Base-by-base conservation (phyloP, 176 grass and related monocot genomes). In the Carex cristatella region DNA sequence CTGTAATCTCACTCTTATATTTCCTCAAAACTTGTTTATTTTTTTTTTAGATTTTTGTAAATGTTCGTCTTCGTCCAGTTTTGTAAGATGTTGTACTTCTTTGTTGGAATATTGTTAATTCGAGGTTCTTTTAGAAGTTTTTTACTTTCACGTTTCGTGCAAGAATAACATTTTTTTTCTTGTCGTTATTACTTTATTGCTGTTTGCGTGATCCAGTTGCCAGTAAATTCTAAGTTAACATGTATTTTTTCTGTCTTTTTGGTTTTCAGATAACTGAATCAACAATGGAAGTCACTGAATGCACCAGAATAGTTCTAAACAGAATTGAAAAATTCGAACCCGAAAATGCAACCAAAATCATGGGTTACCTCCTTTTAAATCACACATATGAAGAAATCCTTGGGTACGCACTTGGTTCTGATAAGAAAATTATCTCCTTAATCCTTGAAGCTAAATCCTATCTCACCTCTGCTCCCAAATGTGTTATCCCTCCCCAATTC, bases 201-300 rank as follows among this genome's bases (percentile, higher is more conserved):
- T 62, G 13, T 19, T 79, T n/a, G 14, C 67, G 15, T 70, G 37
- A 70, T 1, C 37, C 10, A 18, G 32, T 70, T 42, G 7, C 67
- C 67, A 44, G 67, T 44, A 63, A 64, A 6, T 81, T 18, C 28
- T 63, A 46, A 1, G 27, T 14, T 49, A 77, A 77, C 23, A 77
- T 53, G 23, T 56, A 33, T 42, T 10, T 10, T 77, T 81, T 64
- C 33, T 83, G 38, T 83, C 61, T 65, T 65, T 83, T 33, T 31
- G 8, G 23, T 67, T 83, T 83, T 83, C 62, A 83, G 80, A 83
- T 1, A 83, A 14, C 53, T 68, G 67, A 84, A 79, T 72, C 55
- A 75, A 63, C 83, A 69, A 86, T 90, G 94, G 83, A 30, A 66
- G 58, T 77, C 8, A 78, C 71, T 2, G 86, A 92, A 32, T 87